Percentiles rank a stretch among this genome's conserved stretches.
phyloP scores from a whole-genome alignment of 2,329 filamentous ascomycete species.

The Cephalotrichum gorgonifer region DNA sequence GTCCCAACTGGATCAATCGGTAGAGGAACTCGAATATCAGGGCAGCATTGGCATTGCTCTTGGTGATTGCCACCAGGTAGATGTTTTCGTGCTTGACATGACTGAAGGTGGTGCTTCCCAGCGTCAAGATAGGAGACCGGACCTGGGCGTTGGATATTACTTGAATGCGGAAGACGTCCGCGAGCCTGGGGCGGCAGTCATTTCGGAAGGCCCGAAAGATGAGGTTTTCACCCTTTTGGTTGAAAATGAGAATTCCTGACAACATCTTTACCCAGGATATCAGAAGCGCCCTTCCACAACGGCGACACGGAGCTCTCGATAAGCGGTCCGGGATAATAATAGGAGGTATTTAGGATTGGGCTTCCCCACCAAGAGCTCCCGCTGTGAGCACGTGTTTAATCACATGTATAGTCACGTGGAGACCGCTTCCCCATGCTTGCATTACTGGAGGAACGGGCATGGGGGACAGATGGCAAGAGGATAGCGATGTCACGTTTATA shows the following conservation, averaged over 20 bases:
- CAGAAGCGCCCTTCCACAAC: neutral
- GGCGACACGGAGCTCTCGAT: neutral
- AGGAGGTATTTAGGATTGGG: neutral
- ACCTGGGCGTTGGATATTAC: slow-evolving; percentile 98
- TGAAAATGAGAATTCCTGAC: slow-evolving; percentile 95
- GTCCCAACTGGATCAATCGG: slow-evolving; percentile 77
- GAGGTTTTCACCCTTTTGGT: slow-evolving; percentile 98
- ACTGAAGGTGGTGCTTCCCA: slow-evolving; percentile 96
- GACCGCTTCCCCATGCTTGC: neutral
- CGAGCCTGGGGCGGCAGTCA: slow-evolving; percentile 92
- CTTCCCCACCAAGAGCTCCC: neutral
- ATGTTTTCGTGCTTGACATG: slow-evolving; percentile 99
- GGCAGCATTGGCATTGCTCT: slow-evolving; percentile 97
- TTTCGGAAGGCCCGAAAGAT: slow-evolving; percentile 99
- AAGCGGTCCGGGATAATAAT: neutral
- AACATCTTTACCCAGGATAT: slow-evolving; percentile 55
- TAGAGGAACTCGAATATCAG: slow-evolving; percentile 98
- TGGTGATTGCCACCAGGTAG: slow-evolving; percentile 92
- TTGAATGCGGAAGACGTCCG: slow-evolving; percentile 98
- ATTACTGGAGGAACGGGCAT: neutral
- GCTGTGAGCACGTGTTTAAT: neutral
- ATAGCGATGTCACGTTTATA: neutral
- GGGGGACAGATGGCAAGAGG: neutral
- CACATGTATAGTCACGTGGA: neutral
- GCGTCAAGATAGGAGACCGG: slow-evolving; percentile 90